A percentile compares a stretch with the other conserved stretches of the same genome.
Conservation (phyloP, 805 yeast genomes). For the Candida multigemmis region DNA sequence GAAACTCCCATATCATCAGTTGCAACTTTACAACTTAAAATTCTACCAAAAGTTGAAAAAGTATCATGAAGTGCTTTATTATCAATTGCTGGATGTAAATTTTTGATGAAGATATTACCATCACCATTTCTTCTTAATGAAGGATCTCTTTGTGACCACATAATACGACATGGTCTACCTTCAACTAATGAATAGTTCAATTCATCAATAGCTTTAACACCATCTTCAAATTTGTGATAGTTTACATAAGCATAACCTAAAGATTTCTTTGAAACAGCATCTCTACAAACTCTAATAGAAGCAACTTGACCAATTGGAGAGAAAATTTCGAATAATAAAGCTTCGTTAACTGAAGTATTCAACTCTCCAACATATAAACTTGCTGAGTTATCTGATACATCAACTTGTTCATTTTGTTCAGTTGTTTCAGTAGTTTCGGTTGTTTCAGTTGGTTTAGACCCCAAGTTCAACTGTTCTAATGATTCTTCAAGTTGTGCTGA, state of each 20-base stretch:
- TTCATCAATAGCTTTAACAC: constrained; percentile 89
- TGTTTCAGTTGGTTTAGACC: constrained; percentile 21
- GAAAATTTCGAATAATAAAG: constrained; percentile 88
- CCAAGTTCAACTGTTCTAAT: constrained; percentile 39
- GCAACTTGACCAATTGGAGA: constrained; percentile 92
- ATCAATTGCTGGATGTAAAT: constrained; percentile 96
- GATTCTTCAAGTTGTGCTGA: constrained; percentile 37
- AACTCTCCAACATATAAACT: constrained; percentile 97
- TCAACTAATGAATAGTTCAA: constrained; percentile 90
- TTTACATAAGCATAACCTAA: constrained; percentile 98
- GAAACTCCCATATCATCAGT: constrained; percentile 86
- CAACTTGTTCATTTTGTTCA: constrained; percentile 19
- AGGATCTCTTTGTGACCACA: constrained; percentile 99
- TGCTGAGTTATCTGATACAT: constrained; percentile 54
- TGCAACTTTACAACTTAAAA: constrained; percentile 95
- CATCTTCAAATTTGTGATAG: constrained; percentile 83
- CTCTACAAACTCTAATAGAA: constrained; percentile 97
- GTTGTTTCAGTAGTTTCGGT: constrained; percentile 19
- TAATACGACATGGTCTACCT: constrained; percentile 96
- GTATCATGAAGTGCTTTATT: constrained; percentile 98
- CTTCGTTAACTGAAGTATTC: constrained; percentile 88
- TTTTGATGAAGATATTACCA: constrained; percentile 96
- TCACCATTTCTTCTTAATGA: constrained; percentile 89
- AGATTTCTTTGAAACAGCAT: constrained; percentile 92
- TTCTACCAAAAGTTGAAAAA: constrained; percentile 92